phyloP scores from a whole-genome alignment of 495 filamentous ascomycete genomes.

The Talaromyces liani region DNA sequence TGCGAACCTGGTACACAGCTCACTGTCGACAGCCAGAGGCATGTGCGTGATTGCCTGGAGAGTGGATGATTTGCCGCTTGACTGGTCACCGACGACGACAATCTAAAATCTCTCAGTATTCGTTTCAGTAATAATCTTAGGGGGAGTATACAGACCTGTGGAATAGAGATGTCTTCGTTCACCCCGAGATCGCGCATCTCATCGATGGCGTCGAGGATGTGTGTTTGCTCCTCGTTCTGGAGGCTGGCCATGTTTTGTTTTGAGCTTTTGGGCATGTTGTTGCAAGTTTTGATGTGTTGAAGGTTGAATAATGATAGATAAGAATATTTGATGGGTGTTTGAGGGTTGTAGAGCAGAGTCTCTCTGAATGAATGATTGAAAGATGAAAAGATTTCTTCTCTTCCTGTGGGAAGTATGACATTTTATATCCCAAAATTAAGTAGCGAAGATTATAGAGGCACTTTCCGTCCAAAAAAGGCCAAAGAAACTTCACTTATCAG shows the following conservation, averaged over 20 bases:
- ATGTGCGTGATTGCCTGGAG: conserved; percentile 45
- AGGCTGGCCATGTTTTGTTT: background rate
- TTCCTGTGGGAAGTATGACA: background rate
- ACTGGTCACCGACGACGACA: conserved; percentile 38
- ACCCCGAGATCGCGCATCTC: conserved; percentile 27
- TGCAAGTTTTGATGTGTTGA: too few species aligned
- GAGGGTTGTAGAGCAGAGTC: background rate
- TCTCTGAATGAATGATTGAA: background rate
- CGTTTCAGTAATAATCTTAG: background rate
- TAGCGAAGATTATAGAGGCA: background rate
- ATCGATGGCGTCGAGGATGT: conserved; percentile 25
- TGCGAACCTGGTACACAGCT: conserved; percentile 52
- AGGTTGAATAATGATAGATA: background rate
- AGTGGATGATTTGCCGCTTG: conserved; percentile 45
- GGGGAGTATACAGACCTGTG: conserved; percentile 20
- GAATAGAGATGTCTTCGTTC: conserved; percentile 26
- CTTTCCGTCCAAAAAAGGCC: too few species aligned
- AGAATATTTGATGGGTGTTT: background rate
- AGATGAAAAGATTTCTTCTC: background rate
- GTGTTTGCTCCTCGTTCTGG: conserved; percentile 8
- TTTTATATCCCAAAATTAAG: background rate
- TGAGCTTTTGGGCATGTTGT: background rate
- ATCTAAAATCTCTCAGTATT: conserved; percentile 16
- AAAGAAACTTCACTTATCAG: background rate
- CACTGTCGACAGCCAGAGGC: conserved; percentile 41